These are phyloP conservation scores for Hypoxylon trugodes DNA, from an alignment of 495 filamentous ascomycete genomes.

Conservation along the genomic window DNA sequence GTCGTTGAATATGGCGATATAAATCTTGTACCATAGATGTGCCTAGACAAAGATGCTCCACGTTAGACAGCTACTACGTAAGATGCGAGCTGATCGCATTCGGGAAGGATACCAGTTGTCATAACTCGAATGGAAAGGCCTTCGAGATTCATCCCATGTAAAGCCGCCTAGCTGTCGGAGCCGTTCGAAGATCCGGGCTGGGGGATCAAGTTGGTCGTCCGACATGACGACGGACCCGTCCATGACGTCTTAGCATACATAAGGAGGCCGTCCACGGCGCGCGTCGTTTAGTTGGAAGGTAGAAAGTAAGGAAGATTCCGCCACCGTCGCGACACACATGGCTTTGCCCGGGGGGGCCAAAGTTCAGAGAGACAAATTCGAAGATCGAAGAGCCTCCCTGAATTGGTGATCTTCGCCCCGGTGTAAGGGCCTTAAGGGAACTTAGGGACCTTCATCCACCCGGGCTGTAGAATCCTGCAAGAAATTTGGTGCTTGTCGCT, in stretches of 20 bases:
- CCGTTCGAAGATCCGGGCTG: slow-evolving; percentile 75
- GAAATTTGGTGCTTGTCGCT: slow-evolving; percentile 34
- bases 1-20: slow-evolving; percentile 52
- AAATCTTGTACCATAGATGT: slow-evolving; percentile 58
- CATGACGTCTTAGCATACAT: slow-evolving; percentile 51
- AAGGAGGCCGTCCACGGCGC: slow-evolving; percentile 32
- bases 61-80: slow-evolving; percentile 29
- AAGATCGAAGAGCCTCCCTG: neutral
- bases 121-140: slow-evolving; percentile 83
- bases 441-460: slow-evolving; percentile 29
- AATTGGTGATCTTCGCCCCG: slow-evolving; percentile 27
- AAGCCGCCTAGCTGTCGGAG: slow-evolving; percentile 76
- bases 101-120: slow-evolving; percentile 67
- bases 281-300: slow-evolving; percentile 25
- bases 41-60: slow-evolving; percentile 42
- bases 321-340: slow-evolving; percentile 51
- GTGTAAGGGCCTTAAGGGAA: slow-evolving; percentile 21
- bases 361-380: slow-evolving; percentile 16
- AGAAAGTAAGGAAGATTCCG: slow-evolving; percentile 40
- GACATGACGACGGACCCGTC: slow-evolving; percentile 56
- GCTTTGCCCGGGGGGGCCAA: slow-evolving; percentile 37
- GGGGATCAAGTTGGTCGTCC: slow-evolving; percentile 73
- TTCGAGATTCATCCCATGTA: slow-evolving; percentile 74
- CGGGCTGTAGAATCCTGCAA: slow-evolving; percentile 12
- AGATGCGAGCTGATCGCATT: slow-evolving; percentile 19